Evolutionary conservation across 805 yeast species (phyloP).

Genomic region (Myxozyma nipponensis): DNA sequence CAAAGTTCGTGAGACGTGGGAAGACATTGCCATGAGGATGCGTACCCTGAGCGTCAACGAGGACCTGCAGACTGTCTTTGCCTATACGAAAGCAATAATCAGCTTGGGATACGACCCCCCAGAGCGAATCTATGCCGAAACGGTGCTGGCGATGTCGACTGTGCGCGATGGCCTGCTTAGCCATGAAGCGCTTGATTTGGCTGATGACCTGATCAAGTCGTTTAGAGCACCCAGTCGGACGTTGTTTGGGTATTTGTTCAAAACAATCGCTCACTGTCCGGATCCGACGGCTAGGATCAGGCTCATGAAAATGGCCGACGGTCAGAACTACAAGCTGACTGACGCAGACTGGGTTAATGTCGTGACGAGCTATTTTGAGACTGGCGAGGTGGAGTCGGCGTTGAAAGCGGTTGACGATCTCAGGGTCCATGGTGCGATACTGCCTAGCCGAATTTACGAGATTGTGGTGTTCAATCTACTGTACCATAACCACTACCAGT

Average conservation of each 20-base stretch:
- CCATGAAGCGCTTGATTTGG: constrained; percentile 1
- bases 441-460: not conserved
- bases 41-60: not conserved
- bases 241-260: constrained; percentile 1
- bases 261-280: not conserved
- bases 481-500: not conserved
- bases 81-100: not conserved
- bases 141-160: constrained; percentile 2
- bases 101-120: constrained; percentile 4
- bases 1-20: constrained; percentile 1
- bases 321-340: not conserved
- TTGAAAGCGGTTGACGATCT: not conserved
- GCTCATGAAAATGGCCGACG: not conserved
- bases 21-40: not conserved
- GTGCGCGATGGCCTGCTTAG: not conserved
- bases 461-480: not conserved
- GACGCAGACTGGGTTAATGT: not conserved
- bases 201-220: not conserved
- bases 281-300: constrained; percentile 2
- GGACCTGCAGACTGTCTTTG: not conserved
- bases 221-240: not conserved
- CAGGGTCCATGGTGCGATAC: not conserved
- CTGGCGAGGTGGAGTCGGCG: not conserved
- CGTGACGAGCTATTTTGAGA: not conserved
- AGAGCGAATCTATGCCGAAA: constrained; percentile 1